These are phyloP conservation scores for Nectriaceae sp. DNA, from an alignment of 2,329 filamentous ascomycete genomes.

Conservation along the genomic window DNA sequence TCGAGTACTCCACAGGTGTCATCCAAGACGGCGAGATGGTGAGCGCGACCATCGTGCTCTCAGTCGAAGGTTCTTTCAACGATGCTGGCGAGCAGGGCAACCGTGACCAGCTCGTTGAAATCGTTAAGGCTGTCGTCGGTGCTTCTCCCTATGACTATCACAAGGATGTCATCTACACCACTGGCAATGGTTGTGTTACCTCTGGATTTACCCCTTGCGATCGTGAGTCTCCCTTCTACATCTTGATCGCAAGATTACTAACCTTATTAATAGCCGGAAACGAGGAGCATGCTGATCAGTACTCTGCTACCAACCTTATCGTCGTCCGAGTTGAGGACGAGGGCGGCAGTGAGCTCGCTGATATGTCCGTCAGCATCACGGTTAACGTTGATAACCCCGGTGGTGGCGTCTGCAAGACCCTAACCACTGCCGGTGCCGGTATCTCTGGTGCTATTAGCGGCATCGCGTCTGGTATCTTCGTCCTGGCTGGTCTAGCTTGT, in stretches of 20 bases:
- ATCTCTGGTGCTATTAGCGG: neutral
- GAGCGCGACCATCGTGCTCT: neutral
- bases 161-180: neutral
- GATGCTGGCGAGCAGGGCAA: conserved; percentile 5
- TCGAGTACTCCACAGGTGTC: neutral
- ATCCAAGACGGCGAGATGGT: neutral
- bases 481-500: neutral
- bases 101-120: conserved; percentile 5
- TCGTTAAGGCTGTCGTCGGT: conserved; percentile 8
- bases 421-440: neutral
- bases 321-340: conserved; percentile 7
- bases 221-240: neutral
- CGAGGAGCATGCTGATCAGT: neutral
- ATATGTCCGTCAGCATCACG: conserved; percentile 8
- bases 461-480: neutral
- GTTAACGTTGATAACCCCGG: conserved; percentile 5
- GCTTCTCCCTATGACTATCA: neutral
- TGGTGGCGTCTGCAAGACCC: conserved; percentile 2
- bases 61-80: conserved; percentile 7
- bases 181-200: neutral
- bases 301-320: conserved; percentile 4
- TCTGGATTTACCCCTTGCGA: neutral
- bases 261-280: neutral
- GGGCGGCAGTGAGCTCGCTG: conserved; percentile 3
- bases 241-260: neutral